phyloP scores from a whole-genome alignment of 2,329 filamentous ascomycete species.

The Lachnellula suecica region DNA sequence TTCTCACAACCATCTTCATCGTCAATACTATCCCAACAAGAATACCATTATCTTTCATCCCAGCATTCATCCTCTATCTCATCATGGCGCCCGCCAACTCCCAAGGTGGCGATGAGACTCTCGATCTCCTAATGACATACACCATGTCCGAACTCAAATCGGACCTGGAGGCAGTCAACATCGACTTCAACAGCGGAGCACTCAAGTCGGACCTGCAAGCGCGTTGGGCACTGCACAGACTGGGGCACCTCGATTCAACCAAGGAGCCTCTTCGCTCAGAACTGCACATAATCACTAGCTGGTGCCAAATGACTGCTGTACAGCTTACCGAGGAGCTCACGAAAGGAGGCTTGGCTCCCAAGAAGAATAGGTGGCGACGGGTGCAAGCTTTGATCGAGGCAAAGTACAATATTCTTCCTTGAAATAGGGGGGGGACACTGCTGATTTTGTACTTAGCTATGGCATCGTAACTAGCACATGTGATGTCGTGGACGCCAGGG shows the following conservation, averaged over 20 bases:
- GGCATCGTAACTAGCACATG: too few species aligned
- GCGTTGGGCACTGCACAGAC: background rate
- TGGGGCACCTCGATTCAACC: background rate
- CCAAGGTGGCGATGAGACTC: too few species aligned
- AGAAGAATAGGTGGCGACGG: background rate
- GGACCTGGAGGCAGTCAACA: background rate
- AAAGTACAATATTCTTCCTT: background rate
- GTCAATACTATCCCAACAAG: too few species aligned
- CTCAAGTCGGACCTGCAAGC: background rate
- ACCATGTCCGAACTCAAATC: background rate
- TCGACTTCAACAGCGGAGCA: background rate
- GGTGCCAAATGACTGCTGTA: background rate
- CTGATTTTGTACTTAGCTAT: too few species aligned
- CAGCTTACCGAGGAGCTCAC: background rate
- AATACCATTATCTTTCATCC: too few species aligned
- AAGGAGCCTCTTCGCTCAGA: background rate
- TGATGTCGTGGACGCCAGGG: too few species aligned
- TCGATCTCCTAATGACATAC: too few species aligned
- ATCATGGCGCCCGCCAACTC: too few species aligned
- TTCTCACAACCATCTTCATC: too few species aligned
- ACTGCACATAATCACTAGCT: background rate
- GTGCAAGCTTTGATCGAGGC: background rate
- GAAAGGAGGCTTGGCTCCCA: background rate
- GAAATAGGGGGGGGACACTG: background rate
- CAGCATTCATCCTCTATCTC: too few species aligned